Conservation (phyloP, 306 rosid genomes). For the Cicer arietinum region DNA sequence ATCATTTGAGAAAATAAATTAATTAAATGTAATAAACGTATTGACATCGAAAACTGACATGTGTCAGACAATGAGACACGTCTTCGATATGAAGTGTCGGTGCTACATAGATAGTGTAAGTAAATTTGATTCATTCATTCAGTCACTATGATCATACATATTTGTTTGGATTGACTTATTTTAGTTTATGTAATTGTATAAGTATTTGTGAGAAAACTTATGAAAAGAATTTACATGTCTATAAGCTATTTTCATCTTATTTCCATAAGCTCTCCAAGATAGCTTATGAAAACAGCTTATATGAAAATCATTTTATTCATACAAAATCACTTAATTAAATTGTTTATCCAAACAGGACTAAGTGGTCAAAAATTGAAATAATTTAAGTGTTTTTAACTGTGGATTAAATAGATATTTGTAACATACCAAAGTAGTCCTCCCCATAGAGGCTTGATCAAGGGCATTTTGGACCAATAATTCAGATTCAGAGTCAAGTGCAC, state of each 20-base stretch:
- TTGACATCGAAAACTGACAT: no score
- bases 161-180: no score
- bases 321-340: background rate
- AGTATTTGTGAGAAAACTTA: background rate
- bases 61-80: no score
- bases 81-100: no score
- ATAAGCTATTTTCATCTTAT: no score
- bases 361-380: background rate
- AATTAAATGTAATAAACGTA: no score
- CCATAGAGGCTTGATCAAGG: constrained; percentile 95
- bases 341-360: background rate
- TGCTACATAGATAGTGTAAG: background rate
- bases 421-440: constrained; percentile 90
- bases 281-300: no score
- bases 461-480: constrained; percentile 90
- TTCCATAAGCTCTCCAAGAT: background rate
- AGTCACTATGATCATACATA: background rate
- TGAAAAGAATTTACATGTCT: no score
- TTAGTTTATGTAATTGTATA: background rate
- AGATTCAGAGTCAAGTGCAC: constrained; percentile 97
- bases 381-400: background rate
- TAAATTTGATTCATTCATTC: background rate
- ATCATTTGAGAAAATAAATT: no score
- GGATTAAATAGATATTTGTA: constrained; percentile 18
- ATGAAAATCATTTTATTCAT: no score